Conservation (phyloP, 805 yeast genomes). For the Kodamaea neixiangensis region DNA sequence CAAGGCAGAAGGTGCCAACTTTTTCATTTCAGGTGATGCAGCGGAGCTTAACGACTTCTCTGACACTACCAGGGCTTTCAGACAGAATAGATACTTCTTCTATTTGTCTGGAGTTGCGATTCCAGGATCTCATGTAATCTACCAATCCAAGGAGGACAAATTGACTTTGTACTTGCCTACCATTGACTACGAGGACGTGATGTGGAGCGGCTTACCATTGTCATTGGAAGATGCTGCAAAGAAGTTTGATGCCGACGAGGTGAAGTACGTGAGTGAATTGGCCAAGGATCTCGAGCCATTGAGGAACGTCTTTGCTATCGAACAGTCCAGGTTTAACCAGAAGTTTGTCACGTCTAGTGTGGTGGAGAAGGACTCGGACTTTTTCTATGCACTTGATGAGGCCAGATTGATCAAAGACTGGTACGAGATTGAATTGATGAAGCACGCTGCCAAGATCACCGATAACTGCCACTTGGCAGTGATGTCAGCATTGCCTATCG, state of each 20-base stretch:
- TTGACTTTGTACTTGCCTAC: slow-evolving; percentile 78
- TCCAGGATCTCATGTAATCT: slow-evolving; percentile 74
- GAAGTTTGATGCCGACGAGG: slow-evolving; percentile 81
- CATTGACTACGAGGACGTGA: slow-evolving; percentile 82
- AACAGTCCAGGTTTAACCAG: slow-evolving; percentile 48
- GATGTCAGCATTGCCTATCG: slow-evolving; percentile 90
- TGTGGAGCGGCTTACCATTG: slow-evolving; percentile 95
- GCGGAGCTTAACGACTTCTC: slow-evolving; percentile 66
- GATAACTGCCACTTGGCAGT: slow-evolving; percentile 89
- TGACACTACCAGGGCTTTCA: slow-evolving; percentile 74
- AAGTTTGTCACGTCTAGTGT: slow-evolving; percentile 36
- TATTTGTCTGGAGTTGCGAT: slow-evolving; percentile 82
- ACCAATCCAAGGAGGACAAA: slow-evolving; percentile 51
- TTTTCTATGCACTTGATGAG: slow-evolving; percentile 79
- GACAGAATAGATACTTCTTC: slow-evolving; percentile 90
- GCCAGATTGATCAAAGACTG: slow-evolving; percentile 82
- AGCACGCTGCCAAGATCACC: slow-evolving; percentile 79
- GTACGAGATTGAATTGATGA: slow-evolving; percentile 74
- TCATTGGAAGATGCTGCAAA: slow-evolving; percentile 61
- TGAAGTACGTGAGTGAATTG: slow-evolving; percentile 60
- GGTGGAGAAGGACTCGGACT: slow-evolving; percentile 45
- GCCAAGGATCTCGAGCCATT: slow-evolving; percentile 31
- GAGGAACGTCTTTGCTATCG: slow-evolving; percentile 52
- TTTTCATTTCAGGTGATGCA: slow-evolving; percentile 64
- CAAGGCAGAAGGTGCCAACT: slow-evolving; percentile 25